Evolutionary conservation across 352 stramenopile genomes (phyloP), one percentile per base, ranked within the genome.

Genomic region (Globisporangium radiosum): DNA sequence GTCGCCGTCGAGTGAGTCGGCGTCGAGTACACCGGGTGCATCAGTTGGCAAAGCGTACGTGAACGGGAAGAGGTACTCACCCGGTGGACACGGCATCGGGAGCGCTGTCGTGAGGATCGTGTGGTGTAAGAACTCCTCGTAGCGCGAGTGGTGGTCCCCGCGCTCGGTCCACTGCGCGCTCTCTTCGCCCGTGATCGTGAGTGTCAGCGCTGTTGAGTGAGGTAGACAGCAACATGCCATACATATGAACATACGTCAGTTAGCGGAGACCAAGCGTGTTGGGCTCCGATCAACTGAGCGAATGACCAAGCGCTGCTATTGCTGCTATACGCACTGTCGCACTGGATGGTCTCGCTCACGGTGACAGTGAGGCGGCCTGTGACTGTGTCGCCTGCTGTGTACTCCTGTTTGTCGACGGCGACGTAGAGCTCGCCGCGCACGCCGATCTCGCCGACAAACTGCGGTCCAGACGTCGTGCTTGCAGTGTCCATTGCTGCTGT

Each of bases 51-150:
- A 57, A n/a, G 75, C 70, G 56, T 85, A 89, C 40, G 73, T 65
- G 64, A 91, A 76, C 5, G 81, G 78, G 47, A 86, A 88, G 51
- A 88, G 70, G 57, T 91, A 91, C 61, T 87, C 69, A 11, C 81
- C 81, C 4, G 78, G 69, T 14, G 76, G 64, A 44, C 82, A 86
- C 14, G 78, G 74, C 48, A 75, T 74, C 15, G 78, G 71, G 38
- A 91, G 52, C 36, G 69, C 54, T 7, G 58, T 77, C 17, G 72
- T 70, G 58, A 88, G 55, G 54, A 88, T 72, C 70, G 88, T 73
- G 13, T 87, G 69, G 54, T 73, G 72, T 25, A 90, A 66, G 54
- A 90, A 87, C 55, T 87, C 74, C 37, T 84, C 74, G 56, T 80
- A 87, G 54, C 80, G 68, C 7, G 78, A 88, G 64, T 87, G 72